Evolutionary conservation across 108 stramenopile species (phyloP).

Genomic region (Pseudonitzschia delicatissima): DNA sequence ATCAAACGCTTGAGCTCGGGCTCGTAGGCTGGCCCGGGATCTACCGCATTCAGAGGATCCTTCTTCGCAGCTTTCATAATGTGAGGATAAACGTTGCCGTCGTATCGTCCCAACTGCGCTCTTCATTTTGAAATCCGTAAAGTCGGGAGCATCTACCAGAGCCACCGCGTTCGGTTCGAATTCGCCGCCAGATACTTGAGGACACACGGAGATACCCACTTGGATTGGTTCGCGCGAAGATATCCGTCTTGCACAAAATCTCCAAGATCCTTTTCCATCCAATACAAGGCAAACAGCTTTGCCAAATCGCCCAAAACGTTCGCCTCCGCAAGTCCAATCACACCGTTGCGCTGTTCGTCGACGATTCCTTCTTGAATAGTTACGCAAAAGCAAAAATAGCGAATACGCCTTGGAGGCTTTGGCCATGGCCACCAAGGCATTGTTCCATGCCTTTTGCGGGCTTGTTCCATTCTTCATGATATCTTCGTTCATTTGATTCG

Average conservation of each 20-base stretch:
- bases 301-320: constrained; percentile 61
- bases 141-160: constrained; percentile 86
- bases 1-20: constrained; percentile 72
- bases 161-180: constrained; percentile 87
- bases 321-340: constrained; percentile 24
- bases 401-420: constrained; percentile 77
- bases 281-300: constrained; percentile 76
- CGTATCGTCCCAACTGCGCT: constrained; percentile 82
- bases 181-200: constrained; percentile 52
- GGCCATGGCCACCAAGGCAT: constrained; percentile 71
- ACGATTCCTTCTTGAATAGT: constrained; percentile 65
- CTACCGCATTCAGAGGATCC: constrained; percentile 75
- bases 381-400: constrained; percentile 63
- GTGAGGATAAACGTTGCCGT: constrained; percentile 90
- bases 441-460: constrained; percentile 79
- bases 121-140: constrained; percentile 87
- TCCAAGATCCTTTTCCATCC: constrained; percentile 84
- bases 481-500: constrained; percentile 53
- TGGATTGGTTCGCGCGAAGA: constrained; percentile 42
- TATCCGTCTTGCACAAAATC: constrained; percentile 83
- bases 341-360: constrained; percentile 36
- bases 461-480: constrained; percentile 33
- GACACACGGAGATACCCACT: constrained; percentile 45
- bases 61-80: constrained; percentile 75
- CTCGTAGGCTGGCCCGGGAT: constrained; percentile 68